Evolutionary conservation across 768 basidiomycete genomes (phyloP).

Genomic region (Mycena olivaceomarginata): DNA sequence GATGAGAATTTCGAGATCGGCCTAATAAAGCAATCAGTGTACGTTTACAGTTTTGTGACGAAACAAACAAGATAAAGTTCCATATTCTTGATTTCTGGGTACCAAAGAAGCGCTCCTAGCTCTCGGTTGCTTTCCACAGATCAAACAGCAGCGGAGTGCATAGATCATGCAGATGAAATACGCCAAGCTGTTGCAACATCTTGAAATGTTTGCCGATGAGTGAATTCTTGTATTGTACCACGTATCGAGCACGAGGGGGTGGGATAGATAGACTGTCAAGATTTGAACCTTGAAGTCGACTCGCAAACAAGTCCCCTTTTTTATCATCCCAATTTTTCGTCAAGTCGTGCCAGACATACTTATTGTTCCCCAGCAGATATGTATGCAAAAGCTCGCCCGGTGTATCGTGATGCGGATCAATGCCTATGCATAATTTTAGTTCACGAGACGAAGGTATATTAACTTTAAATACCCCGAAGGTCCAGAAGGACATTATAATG

Average conservation of each 20-base stretch:
- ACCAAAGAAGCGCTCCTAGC: constrained; percentile 55
- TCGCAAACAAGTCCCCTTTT: constrained; percentile 49
- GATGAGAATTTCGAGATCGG: constrained; percentile 42
- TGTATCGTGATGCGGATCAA: too few species aligned
- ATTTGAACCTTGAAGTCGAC: constrained; percentile 49
- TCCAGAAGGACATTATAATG: constrained; percentile 15
- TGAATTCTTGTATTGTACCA: constrained; percentile 56
- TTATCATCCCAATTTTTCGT: constrained; percentile 48
- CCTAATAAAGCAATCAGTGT: background rate
- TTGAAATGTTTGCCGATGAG: constrained; percentile 62
- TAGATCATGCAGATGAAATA: constrained; percentile 52
- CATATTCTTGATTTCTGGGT: constrained; percentile 52
- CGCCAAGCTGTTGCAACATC: background rate
- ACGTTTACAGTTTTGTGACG: too few species aligned
- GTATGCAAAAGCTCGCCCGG: too few species aligned
- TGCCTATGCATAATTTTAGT: constrained; percentile 44
- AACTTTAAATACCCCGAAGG: background rate
- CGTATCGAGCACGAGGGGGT: constrained; percentile 51
- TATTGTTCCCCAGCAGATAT: constrained; percentile 47
- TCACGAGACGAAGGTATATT: background rate
- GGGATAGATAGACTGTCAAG: constrained; percentile 52
- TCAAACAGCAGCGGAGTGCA: constrained; percentile 43
- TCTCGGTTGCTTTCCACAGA: constrained; percentile 55
- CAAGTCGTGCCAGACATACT: constrained; percentile 55
- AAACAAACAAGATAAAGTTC: constrained; percentile 50